A percentile compares a stretch with the other conserved stretches of the same genome.
Evolutionary conservation across 768 basidiomycete genomes (phyloP).

Genomic region (Pholiota molesta): DNA sequence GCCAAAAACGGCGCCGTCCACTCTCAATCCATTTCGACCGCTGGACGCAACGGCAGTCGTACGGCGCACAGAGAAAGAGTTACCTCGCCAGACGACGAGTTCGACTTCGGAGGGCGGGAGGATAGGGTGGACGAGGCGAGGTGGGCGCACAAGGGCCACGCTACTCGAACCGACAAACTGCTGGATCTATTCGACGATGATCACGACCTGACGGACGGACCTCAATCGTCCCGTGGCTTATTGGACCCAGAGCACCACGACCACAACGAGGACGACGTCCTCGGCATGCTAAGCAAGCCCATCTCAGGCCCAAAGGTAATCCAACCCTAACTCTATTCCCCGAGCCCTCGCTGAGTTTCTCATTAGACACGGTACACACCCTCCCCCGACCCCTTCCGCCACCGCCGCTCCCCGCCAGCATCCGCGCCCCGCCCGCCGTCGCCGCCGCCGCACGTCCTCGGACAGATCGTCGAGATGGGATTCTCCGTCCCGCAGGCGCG

Average conservation of each 20-base stretch:
- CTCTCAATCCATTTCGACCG: neutral
- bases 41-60: neutral
- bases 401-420: neutral
- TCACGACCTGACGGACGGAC: neutral
- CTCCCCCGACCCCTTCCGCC: conserved; percentile 1
- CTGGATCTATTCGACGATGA: conserved; percentile 25
- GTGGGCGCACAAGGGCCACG: neutral
- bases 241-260: neutral
- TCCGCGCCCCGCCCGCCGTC: conserved; percentile 29
- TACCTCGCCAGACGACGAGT: conserved; percentile 48
- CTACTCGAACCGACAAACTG: conserved; percentile 10
- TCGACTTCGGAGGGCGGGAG: conserved; percentile 67
- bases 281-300: conserved; percentile 70
- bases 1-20: conserved; percentile 3
- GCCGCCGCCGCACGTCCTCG: conserved; percentile 85
- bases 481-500: conserved; percentile 81
- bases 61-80: conserved; percentile 5
- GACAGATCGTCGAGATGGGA: conserved; percentile 95
- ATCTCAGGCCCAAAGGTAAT: conserved; percentile 40
- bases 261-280: conserved; percentile 65
- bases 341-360: too few species aligned
- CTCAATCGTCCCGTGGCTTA: neutral
- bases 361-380: neutral
- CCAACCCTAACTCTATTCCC: too few species aligned
- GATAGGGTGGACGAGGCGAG: conserved; percentile 20